Conservation (phyloP, 1,139 yeast species). For the Yamadazyma buinensis region DNA sequence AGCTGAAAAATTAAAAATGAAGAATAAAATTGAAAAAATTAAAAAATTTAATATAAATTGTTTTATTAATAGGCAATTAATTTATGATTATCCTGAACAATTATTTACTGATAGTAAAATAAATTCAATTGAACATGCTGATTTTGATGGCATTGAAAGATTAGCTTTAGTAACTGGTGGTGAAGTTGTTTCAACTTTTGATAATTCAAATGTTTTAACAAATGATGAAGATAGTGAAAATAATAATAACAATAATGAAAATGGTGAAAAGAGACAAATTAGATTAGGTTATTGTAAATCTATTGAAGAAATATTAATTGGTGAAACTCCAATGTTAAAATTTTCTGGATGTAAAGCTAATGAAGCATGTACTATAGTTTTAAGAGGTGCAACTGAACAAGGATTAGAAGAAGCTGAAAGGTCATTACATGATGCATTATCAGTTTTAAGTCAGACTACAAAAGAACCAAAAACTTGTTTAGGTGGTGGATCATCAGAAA, state of each 20-base stretch:
- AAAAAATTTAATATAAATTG: constrained; percentile 79
- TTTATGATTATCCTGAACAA: constrained; percentile 98
- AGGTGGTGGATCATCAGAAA: constrained; percentile 98
- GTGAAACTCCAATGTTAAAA: constrained; percentile 82
- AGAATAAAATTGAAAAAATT: constrained; percentile 81
- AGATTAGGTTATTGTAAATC: constrained; percentile 84
- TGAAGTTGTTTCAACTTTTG: constrained; percentile 96
- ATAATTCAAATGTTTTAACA: constrained; percentile 86
- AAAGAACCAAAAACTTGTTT: constrained; percentile 90
- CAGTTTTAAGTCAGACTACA: constrained; percentile 94
- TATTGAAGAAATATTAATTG: constrained; percentile 89
- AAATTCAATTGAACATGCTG: constrained; percentile 96
- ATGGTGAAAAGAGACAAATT: too few species aligned
- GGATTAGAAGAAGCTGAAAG: constrained; percentile 96
- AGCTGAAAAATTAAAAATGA: constrained; percentile 95
- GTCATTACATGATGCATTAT: constrained; percentile 93
- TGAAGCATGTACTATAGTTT: constrained; percentile 92
- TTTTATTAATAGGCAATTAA: constrained; percentile 92
- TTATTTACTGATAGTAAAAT: constrained; percentile 82
- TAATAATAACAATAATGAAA: too few species aligned
- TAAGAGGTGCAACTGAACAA: constrained; percentile 97
- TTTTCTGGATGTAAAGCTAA: constrained; percentile 95
- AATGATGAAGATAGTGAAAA: too few species aligned
- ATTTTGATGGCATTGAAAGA: constrained; percentile 96
- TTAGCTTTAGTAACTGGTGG: constrained; percentile 96